Percentiles rank a stretch among this genome's conserved stretches.
Evolutionary conservation across 306 rosid species (phyloP).

Genomic region (Cotoneaster glaucophyllus): DNA sequence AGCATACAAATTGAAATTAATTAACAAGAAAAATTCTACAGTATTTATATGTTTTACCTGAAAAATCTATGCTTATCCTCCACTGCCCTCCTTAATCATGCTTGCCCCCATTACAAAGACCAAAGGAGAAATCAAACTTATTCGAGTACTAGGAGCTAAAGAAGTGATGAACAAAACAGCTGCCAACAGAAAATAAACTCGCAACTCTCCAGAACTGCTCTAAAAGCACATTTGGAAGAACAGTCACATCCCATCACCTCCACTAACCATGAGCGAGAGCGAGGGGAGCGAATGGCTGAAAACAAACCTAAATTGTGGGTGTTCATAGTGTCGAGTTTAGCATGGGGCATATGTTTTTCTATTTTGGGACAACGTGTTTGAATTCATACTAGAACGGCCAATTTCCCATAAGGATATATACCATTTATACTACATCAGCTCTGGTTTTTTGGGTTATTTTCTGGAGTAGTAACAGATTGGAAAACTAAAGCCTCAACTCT

Average conservation of each 20-base stretch:
- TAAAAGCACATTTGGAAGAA: slow-evolving; percentile 26
- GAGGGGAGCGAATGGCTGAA: no score
- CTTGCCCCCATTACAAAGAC: slow-evolving; percentile 28
- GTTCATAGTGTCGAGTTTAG: no score
- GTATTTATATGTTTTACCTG: slow-evolving; percentile 13
- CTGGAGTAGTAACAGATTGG: no score
- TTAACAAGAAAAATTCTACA: not conserved
- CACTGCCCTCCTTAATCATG: slow-evolving; percentile 26
- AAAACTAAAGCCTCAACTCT: no score
- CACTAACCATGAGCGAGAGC: no score
- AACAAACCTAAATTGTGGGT: no score
- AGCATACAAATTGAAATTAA: not conserved
- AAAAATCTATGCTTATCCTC: slow-evolving; percentile 33
- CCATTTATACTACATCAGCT: no score
- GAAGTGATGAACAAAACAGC: slow-evolving; percentile 13
- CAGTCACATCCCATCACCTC: not conserved
- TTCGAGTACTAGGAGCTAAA: slow-evolving; percentile 3
- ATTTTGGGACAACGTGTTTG: no score
- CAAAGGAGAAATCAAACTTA: slow-evolving; percentile 19
- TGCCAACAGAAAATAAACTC: slow-evolving; percentile 19
- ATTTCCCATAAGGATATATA: no score
- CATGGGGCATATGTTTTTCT: no score
- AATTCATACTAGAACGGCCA: no score
- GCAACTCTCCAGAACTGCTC: slow-evolving; percentile 27
- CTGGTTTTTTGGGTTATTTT: no score